phyloP scores from a whole-genome alignment of 179 eudicot genomes.

The Silene noctiflora region DNA sequence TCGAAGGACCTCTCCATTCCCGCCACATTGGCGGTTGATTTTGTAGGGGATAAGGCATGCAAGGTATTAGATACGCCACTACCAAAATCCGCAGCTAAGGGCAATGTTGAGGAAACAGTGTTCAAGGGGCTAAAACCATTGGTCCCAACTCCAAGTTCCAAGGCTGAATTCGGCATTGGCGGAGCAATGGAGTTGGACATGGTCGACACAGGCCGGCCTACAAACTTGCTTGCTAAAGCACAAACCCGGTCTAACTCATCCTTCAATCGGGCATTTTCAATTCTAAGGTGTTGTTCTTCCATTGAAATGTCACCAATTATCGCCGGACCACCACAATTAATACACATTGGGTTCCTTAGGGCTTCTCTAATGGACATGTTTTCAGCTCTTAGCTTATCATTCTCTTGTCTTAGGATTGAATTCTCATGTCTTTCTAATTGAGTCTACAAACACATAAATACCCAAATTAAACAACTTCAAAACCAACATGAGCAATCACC shows the following conservation, averaged over 20 bases:
- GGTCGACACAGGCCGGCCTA: slow-evolving; percentile 63
- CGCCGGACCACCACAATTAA: slow-evolving; percentile 86
- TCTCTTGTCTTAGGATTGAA: slow-evolving; percentile 84
- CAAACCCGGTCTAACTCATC: slow-evolving; percentile 91
- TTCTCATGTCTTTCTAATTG: slow-evolving; percentile 95
- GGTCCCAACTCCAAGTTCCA: slow-evolving; percentile 73
- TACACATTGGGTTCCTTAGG: slow-evolving; percentile 86
- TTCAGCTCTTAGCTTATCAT: slow-evolving; percentile 79
- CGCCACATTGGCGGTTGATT: slow-evolving; percentile 33
- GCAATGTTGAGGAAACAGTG: slow-evolving; percentile 42
- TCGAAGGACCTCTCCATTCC: slow-evolving; percentile 57
- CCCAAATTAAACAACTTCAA: slow-evolving; percentile 1
- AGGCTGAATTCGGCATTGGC: slow-evolving; percentile 66
- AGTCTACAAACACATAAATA: slow-evolving; percentile 43
- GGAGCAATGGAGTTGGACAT: slow-evolving; percentile 39
- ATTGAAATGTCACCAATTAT: slow-evolving; percentile 79
- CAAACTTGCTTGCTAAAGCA: slow-evolving; percentile 70
- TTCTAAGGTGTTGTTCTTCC: slow-evolving; percentile 88
- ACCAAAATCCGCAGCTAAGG: slow-evolving; percentile 51
- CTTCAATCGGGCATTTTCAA: slow-evolving; percentile 76
- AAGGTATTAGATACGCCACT: slow-evolving; percentile 53
- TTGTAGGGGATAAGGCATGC: slow-evolving; percentile 45
- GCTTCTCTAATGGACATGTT: slow-evolving; percentile 85
- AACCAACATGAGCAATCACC: background rate
- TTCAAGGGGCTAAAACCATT: slow-evolving; percentile 59